Evolutionary conservation across 352 stramenopile species (phyloP), one percentile per base, ranked within the genome.

Genomic region (Globisporangium cystogenes): DNA sequence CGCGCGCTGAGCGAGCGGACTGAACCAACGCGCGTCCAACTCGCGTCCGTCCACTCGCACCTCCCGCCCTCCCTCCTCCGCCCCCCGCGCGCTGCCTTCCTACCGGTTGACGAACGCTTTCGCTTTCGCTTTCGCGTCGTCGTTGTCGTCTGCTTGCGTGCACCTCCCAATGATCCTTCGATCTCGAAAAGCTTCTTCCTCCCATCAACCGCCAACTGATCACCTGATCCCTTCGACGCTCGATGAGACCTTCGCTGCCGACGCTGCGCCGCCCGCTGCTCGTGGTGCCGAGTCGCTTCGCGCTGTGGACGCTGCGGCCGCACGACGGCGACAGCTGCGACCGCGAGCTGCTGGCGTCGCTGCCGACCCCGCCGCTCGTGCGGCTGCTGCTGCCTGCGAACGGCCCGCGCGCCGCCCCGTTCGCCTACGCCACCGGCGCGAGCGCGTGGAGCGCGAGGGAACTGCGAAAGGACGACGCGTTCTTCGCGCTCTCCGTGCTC

Each of bases 281-380:
- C 46, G 36, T 74, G 36, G 18, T 68, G 8, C 35, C 48, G 24
- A n/a, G 48, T 35, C 62, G 62, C 54, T 72, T 77, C 40, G 62
- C 68, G 48, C 68, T 77, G 41, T 77, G 68, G 65, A 36, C 60
- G n/a, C 23, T 72, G 41, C 56, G 68, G 40, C 52, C 70, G 44
- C 27, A 58, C 11, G 40, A 70, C 16, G 40, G n/a, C 21, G 40
- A 45, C 27, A 7, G n/a, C n/a, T 26, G 12, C 40, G 65, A 74
- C 48, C 53, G 31, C 15, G 40, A 62, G 36, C 43, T 57, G 33
- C 68, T 61, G 48, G 47, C 61, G 45, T 45, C 41, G 47, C 43
- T 62, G 18, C 45, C 55, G 26, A 12, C 15, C 0, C 16, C 16
- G 24, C 68, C 65, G 45, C 29, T 64, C 31, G 68, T 62, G 50